Percentiles rank a stretch among this genome's conserved stretches.
Conservation (phyloP, 2,329 filamentous ascomycete genomes). For the Neurospora sp. region DNA sequence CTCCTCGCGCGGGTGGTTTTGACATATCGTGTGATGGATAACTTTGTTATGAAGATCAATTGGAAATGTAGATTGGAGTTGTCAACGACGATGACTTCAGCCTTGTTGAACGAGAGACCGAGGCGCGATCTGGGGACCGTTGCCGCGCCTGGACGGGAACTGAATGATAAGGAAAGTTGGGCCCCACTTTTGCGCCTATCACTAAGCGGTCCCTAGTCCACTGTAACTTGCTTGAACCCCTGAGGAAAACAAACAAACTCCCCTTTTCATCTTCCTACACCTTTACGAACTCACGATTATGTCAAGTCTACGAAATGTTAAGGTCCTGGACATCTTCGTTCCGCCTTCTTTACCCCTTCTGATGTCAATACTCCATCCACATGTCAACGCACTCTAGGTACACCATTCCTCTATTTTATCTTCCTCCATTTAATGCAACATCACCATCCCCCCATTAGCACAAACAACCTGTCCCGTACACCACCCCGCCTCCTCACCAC, state of each 20-base stretch:
- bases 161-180: neutral
- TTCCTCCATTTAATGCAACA: conserved; percentile 19
- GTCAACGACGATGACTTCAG: neutral
- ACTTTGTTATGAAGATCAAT: neutral
- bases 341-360: neutral
- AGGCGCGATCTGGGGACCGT: neutral
- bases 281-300: neutral
- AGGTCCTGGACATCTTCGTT: neutral
- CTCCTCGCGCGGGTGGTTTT: conserved; percentile 23
- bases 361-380: too few species aligned
- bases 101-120: neutral
- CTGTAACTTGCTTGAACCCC: neutral
- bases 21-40: conserved; percentile 4
- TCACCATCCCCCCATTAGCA: conserved; percentile 66
- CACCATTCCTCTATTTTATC: too few species aligned
- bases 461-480: conserved; percentile 71
- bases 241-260: neutral
- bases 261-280: neutral
- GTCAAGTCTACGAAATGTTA: neutral
- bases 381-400: too few species aligned
- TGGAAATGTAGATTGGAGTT: neutral
- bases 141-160: neutral
- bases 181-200: neutral
- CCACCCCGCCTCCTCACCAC: conserved; percentile 62
- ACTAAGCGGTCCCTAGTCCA: neutral